Conservation (phyloP, 202 grass and related monocot genomes). For the Dendrocalamus latiflorus region DNA sequence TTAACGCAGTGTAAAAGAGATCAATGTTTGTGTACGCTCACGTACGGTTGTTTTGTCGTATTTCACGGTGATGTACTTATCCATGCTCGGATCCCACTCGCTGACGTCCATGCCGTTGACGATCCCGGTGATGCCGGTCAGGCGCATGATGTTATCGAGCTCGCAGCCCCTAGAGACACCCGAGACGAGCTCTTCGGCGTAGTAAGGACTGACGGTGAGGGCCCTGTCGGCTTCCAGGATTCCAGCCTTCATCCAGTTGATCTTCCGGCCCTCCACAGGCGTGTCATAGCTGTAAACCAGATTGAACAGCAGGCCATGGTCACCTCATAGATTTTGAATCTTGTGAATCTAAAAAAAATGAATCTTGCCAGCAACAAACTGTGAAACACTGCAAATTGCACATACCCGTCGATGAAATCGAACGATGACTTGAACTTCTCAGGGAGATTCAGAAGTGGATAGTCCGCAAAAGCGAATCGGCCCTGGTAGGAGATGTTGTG, state of each 20-base stretch:
- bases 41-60: constrained; percentile 60
- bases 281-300: constrained; percentile 52
- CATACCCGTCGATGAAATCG: constrained; percentile 79
- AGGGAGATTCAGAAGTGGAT: constrained; percentile 55
- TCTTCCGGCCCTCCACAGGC: constrained; percentile 80
- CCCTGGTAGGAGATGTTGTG: constrained; percentile 97
- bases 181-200: constrained; percentile 80
- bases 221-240: constrained; percentile 62
- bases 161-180: constrained; percentile 71
- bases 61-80: constrained; percentile 70
- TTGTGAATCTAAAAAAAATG: too few relatives aligned
- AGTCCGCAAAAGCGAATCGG: constrained; percentile 56
- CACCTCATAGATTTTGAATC: not conserved
- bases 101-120: constrained; percentile 91
- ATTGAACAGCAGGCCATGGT: not conserved
- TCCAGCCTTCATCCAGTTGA: constrained; percentile 96
- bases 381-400: not conserved
- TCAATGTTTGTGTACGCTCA: constrained; percentile 27
- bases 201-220: constrained; percentile 81
- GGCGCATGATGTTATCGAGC: constrained; percentile 63
- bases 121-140: constrained; percentile 66
- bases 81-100: constrained; percentile 77
- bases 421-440: constrained; percentile 75
- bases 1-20: not conserved
- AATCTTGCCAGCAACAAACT: not conserved